A percentile compares a stretch with the other conserved stretches of the same genome.
Evolutionary conservation across 2,329 filamentous ascomycete genomes (phyloP).

Genomic region (Botrytis deweyae): DNA sequence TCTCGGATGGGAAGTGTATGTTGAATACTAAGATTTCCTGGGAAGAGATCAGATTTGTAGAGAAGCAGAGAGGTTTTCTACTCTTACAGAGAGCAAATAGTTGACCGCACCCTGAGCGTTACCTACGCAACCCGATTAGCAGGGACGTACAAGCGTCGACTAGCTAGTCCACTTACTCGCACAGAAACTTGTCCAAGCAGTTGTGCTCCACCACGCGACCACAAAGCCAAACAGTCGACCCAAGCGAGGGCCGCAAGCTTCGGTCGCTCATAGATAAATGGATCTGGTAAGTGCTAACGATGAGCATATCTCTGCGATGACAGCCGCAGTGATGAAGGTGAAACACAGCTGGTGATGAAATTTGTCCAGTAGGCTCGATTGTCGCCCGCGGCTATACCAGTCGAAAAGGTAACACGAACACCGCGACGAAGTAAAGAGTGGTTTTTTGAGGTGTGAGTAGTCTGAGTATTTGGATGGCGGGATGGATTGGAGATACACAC

Average conservation of each 20-base stretch:
- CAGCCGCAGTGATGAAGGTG: conserved; percentile 25
- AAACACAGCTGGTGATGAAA: conserved; percentile 44
- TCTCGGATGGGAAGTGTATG: conserved; percentile 21
- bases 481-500: neutral
- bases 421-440: conserved; percentile 60
- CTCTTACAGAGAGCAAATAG: conserved; percentile 24
- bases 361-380: conserved; percentile 63
- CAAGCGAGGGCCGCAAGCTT: conserved; percentile 21
- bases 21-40: conserved; percentile 26
- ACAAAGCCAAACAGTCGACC: conserved; percentile 24
- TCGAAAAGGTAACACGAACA: conserved; percentile 59
- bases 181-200: conserved; percentile 26
- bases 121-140: conserved; percentile 2
- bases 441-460: conserved; percentile 30
- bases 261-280: conserved; percentile 25
- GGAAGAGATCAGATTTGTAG: neutral
- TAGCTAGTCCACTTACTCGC: conserved; percentile 9
- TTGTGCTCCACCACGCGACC: conserved; percentile 25
- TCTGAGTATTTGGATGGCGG: neutral
- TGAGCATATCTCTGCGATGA: conserved; percentile 26
- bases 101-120: conserved; percentile 26
- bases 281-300: conserved; percentile 24
- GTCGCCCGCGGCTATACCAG: conserved; percentile 60
- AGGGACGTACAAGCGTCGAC: neutral
- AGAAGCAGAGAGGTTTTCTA: no score